phyloP scores from a whole-genome alignment of 176 grass and related monocot species.

The Cenchrus purpureus region DNA sequence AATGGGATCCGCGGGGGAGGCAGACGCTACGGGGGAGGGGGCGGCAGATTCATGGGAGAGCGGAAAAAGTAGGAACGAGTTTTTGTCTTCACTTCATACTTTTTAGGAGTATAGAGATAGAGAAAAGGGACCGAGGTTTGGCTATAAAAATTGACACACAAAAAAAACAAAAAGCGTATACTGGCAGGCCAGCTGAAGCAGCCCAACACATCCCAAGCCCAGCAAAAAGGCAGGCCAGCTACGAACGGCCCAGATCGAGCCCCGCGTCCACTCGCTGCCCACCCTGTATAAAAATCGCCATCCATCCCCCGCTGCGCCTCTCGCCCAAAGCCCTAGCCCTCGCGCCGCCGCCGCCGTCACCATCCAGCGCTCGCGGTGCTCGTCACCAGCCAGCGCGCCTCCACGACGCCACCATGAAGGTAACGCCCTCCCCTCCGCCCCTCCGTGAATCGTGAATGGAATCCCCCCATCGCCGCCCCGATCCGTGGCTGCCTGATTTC shows the following conservation, averaged over 20 bases:
- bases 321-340: constrained; percentile 53
- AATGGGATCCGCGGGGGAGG: too few species aligned
- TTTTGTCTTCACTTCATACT: too few species aligned
- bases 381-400: constrained; percentile 21
- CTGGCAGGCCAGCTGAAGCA: neutral
- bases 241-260: constrained; percentile 15
- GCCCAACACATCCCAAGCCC: neutral
- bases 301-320: neutral
- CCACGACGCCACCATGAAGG: constrained; percentile 57
- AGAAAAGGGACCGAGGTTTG: too few species aligned
- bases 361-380: constrained; percentile 10
- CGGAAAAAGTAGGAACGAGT: too few species aligned
- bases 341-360: constrained; percentile 18
- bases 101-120: too few species aligned
- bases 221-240: neutral
- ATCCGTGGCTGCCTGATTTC: neutral
- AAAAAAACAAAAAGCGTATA: too few species aligned
- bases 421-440: neutral
- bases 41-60: too few species aligned
- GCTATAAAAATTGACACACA: too few species aligned
- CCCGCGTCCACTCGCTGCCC: neutral
- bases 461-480: neutral
- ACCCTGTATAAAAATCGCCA: constrained; percentile 24
- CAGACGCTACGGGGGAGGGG: too few species aligned
- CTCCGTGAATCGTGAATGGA: neutral